Evolutionary conservation across 352 stramenopile genomes (phyloP).

Genomic region (Thraustotheca clavata): DNA sequence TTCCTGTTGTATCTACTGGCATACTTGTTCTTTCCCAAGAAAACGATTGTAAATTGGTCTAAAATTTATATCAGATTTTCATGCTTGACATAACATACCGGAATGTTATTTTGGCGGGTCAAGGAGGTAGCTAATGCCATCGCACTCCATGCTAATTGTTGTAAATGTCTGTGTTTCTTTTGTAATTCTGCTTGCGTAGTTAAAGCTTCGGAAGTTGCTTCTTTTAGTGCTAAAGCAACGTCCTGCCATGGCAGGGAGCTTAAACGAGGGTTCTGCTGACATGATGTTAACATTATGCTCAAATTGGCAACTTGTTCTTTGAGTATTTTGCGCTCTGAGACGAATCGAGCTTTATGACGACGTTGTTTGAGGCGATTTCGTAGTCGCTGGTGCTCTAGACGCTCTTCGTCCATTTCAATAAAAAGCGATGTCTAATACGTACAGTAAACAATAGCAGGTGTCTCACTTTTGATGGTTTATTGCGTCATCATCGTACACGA

Average conservation of each 20-base stretch:
- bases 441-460: too few relatives aligned
- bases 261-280: neutral
- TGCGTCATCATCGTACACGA: too few relatives aligned
- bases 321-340: neutral
- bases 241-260: neutral
- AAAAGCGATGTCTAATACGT: too few relatives aligned
- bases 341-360: neutral
- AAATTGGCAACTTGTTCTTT: neutral
- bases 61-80: neutral
- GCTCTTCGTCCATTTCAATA: neutral
- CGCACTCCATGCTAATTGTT: neutral
- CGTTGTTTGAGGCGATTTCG: slow-evolving; percentile 2
- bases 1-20: neutral
- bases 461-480: too few relatives aligned
- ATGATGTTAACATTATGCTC: neutral
- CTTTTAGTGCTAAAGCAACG: neutral
- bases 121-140: neutral
- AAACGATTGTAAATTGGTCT: neutral
- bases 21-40: neutral
- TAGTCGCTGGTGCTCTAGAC: neutral
- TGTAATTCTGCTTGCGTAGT: neutral
- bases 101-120: neutral
- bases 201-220: neutral
- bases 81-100: neutral
- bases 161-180: neutral